Conservation (phyloP, 1,284 basidiomycete species). For the Chalciporus sp. region DNA sequence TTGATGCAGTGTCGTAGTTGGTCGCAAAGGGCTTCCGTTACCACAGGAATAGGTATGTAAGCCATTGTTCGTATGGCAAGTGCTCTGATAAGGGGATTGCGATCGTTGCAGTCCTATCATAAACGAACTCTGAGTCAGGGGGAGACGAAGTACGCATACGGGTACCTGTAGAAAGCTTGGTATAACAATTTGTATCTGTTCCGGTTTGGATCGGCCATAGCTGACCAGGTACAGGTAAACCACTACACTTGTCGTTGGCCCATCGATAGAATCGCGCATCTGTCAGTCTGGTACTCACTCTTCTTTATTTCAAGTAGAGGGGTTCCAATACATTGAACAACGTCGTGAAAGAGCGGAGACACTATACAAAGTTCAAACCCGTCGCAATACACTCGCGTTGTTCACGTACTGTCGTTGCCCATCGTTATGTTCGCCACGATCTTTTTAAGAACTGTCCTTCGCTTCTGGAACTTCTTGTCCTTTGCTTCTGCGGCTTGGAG, state of each 20-base stretch:
- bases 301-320: slow-evolving; percentile 98
- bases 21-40: slow-evolving; percentile 80
- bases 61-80: slow-evolving; percentile 96
- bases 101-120: slow-evolving; percentile 87
- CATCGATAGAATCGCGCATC: slow-evolving; percentile 1
- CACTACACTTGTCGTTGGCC: slow-evolving; percentile 54
- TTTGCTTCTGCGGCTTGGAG: slow-evolving; percentile 87
- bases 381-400: slow-evolving; percentile 12
- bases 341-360: slow-evolving; percentile 90
- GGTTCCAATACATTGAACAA: slow-evolving; percentile 86
- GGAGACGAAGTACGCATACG: slow-evolving; percentile 1
- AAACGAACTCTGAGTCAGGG: slow-evolving; percentile 7
- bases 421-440: slow-evolving; percentile 96
- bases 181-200: slow-evolving; percentile 87
- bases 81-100: slow-evolving; percentile 90
- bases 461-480: slow-evolving; percentile 91
- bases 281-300: slow-evolving; percentile 57
- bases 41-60: slow-evolving; percentile 85
- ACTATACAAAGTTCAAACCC: slow-evolving; percentile 51
- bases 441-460: slow-evolving; percentile 93
- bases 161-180: slow-evolving; percentile 85
- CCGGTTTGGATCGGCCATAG: slow-evolving; percentile 87
- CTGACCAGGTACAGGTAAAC: slow-evolving; percentile 92
- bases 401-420: slow-evolving; percentile 87
- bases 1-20: slow-evolving; percentile 87